These are phyloP conservation scores for Monilinia fructicola DNA, from an alignment of 2,329 filamentous ascomycete genomes.

Conservation along the genomic window DNA sequence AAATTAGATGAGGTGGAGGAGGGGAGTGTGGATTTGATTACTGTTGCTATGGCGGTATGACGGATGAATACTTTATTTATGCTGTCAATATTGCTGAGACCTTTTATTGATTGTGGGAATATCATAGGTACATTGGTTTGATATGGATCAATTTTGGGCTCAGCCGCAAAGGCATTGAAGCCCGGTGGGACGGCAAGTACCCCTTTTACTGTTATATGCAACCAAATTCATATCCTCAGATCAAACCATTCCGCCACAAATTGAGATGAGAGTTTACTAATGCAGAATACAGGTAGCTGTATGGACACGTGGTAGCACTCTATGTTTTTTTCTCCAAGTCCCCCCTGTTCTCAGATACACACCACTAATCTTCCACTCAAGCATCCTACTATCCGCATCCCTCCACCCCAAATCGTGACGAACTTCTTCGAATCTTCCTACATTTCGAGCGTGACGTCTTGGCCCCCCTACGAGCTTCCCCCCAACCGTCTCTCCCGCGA, in stretches of 20 bases:
- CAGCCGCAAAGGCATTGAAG: constrained; percentile 46
- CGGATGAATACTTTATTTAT: neutral
- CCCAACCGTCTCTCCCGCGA: constrained; percentile 44
- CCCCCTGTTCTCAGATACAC: neutral
- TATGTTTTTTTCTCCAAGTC: neutral
- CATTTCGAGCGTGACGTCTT: constrained; percentile 43
- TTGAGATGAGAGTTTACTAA: neutral
- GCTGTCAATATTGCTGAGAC: constrained; percentile 36
- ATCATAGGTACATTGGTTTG: constrained; percentile 51
- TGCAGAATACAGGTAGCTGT: neutral
- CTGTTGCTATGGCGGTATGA: constrained; percentile 34
- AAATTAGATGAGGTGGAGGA: constrained; percentile 26
- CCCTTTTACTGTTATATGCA: neutral
- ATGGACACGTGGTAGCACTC: constrained; percentile 6
- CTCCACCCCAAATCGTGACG: constrained; percentile 42
- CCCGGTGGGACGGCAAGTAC: constrained; percentile 48
- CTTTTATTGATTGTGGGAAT: constrained; percentile 35
- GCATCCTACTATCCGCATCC: constrained; percentile 34
- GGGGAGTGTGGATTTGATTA: constrained; percentile 37
- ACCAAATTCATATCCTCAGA: neutral
- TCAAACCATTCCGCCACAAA: neutral
- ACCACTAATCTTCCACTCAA: neutral
- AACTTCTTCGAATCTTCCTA: constrained; percentile 43
- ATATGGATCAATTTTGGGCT: constrained; percentile 48
- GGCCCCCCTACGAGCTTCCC: constrained; percentile 41